A percentile compares a stretch with the other conserved stretches of the same genome.
These are phyloP conservation scores for Purpureocillium lavendulum DNA, from an alignment of 2,329 filamentous ascomycete species.

Conservation along the genomic window DNA sequence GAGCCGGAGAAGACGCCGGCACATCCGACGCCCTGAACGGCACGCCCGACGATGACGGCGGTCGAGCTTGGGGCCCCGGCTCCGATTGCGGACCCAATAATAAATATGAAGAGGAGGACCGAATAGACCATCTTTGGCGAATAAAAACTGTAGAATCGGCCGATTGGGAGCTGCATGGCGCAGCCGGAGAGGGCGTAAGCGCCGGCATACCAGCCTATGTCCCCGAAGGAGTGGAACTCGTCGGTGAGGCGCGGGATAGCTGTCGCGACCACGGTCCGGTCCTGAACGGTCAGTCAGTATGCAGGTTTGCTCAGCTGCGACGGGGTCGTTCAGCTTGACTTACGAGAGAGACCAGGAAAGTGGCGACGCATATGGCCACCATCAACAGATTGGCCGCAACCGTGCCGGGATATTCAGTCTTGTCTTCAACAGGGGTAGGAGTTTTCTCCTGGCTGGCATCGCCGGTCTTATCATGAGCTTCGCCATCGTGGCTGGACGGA, in stretches of 20 bases:
- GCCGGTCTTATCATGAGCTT: no score
- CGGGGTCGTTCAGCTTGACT: not conserved
- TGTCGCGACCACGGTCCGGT: conserved; percentile 27
- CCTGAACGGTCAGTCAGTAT: conserved; percentile 10
- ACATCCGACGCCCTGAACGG: conserved; percentile 25
- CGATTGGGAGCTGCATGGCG: conserved; percentile 16
- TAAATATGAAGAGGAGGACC: conserved; percentile 13
- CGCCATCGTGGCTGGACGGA: no score
- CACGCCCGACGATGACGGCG: conserved; percentile 28
- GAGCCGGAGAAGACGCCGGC: conserved; percentile 26
- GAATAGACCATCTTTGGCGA: conserved; percentile 17
- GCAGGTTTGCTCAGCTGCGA: not conserved
- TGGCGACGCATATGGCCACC: conserved; percentile 1
- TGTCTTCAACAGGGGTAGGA: not conserved
- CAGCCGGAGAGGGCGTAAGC: conserved; percentile 17
- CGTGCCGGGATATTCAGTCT: not conserved
- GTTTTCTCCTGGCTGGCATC: no score
- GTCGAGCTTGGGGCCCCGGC: conserved; percentile 17
- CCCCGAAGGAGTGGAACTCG: conserved; percentile 28
- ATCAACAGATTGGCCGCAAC: not conserved
- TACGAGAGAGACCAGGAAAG: conserved; percentile 10
- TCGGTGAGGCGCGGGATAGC: conserved; percentile 24
- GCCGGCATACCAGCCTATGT: conserved; percentile 30
- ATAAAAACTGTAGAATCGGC: conserved; percentile 19
- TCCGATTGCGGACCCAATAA: conserved; percentile 15